phyloP scores from a whole-genome alignment of 1,139 yeast species.

The Lodderomyces pseudojiufengensis region DNA sequence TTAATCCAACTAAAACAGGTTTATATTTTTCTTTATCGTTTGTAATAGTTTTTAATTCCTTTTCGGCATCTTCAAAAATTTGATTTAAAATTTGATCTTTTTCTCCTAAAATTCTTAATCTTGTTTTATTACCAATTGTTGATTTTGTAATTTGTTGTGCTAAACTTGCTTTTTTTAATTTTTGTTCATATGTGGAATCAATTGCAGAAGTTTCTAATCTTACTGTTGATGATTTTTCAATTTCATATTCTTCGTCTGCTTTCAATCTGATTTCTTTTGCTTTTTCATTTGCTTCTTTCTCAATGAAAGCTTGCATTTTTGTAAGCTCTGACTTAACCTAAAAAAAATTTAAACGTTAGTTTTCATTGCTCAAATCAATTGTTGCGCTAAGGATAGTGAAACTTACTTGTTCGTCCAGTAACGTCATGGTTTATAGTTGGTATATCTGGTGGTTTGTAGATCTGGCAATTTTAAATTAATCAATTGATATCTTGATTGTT shows the following conservation, averaged over 20 bases:
- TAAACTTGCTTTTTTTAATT: constrained; percentile 85
- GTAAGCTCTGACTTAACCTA: constrained; percentile 93
- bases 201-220: constrained; percentile 89
- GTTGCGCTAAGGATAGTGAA: no score
- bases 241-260: constrained; percentile 98
- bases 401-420: constrained; percentile 49
- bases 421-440: constrained; percentile 27
- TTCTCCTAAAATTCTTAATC: constrained; percentile 84
- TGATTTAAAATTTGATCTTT: constrained; percentile 78
- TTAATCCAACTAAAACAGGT: constrained; percentile 68
- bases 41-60: constrained; percentile 55
- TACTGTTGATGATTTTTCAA: constrained; percentile 92
- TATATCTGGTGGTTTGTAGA: neutral
- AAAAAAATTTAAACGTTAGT: constrained; percentile 13
- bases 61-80: constrained; percentile 68
- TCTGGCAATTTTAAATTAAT: neutral
- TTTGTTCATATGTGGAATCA: constrained; percentile 75
- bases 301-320: constrained; percentile 98
- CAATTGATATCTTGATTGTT: neutral
- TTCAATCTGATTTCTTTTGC: constrained; percentile 93
- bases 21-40: constrained; percentile 52
- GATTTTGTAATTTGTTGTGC: constrained; percentile 95
- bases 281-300: constrained; percentile 98
- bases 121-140: constrained; percentile 89
- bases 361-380: no score